Conservation (phyloP, 2,329 filamentous ascomycete species). For the Periconia sp. region DNA sequence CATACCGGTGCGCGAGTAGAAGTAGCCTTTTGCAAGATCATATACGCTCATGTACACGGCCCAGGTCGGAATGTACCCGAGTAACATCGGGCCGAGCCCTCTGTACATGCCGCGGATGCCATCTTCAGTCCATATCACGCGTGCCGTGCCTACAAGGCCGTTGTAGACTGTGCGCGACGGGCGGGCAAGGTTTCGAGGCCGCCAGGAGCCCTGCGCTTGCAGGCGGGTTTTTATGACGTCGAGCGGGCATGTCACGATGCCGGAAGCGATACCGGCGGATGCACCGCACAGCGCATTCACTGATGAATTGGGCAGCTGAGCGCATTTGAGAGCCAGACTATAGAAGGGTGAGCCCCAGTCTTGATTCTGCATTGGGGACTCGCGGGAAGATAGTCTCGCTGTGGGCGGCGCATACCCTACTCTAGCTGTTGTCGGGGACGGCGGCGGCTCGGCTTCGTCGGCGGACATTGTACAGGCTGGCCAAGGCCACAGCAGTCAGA, state of each 20-base stretch:
- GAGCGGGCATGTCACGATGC: slow-evolving; percentile 92
- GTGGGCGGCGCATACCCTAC: slow-evolving; percentile 43
- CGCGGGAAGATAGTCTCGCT: slow-evolving; percentile 21
- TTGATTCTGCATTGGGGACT: slow-evolving; percentile 23
- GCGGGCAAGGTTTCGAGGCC: slow-evolving; percentile 57
- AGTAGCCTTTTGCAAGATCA: slow-evolving; percentile 80
- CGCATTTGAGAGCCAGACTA: slow-evolving; percentile 47
- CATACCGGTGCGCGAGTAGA: slow-evolving; percentile 67
- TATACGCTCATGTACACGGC: slow-evolving; percentile 98
- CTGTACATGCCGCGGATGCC: slow-evolving; percentile 90
- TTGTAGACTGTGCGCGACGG: slow-evolving; percentile 71
- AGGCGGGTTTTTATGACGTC: slow-evolving; percentile 99
- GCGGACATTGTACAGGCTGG: slow-evolving; percentile 46
- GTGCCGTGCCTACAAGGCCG: slow-evolving; percentile 85
- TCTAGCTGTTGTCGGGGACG: slow-evolving; percentile 40
- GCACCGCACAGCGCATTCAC: slow-evolving; percentile 88
- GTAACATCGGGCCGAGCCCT: slow-evolving; percentile 89
- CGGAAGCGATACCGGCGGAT: slow-evolving; percentile 87
- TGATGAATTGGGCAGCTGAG: slow-evolving; percentile 60
- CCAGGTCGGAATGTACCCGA: slow-evolving; percentile 97
- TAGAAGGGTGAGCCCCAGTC: slow-evolving; percentile 33
- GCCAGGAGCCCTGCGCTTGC: slow-evolving; percentile 90
- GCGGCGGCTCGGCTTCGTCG: slow-evolving; percentile 39
- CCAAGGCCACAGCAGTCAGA: slow-evolving; percentile 26
- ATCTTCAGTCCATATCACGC: slow-evolving; percentile 85